Evolutionary conservation across 805 yeast species (phyloP).

Genomic region (Candida bentonensis): DNA sequence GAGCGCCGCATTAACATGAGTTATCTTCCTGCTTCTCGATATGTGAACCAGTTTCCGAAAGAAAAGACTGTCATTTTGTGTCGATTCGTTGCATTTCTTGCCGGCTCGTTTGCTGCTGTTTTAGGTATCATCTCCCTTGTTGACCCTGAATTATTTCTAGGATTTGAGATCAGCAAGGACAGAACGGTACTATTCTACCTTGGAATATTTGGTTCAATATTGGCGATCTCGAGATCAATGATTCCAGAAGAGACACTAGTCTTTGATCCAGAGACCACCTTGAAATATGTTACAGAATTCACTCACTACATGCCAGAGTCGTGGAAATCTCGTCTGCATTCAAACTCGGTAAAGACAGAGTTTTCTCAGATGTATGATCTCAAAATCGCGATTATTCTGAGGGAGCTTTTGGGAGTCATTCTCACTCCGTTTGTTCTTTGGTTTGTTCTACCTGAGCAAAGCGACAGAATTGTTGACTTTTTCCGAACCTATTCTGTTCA

Average conservation of each 20-base stretch:
- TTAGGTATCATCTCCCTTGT: slow-evolving; percentile 61
- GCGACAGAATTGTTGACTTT: slow-evolving; percentile 75
- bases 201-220: slow-evolving; percentile 73
- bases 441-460: slow-evolving; percentile 59
- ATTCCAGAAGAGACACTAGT: slow-evolving; percentile 51
- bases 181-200: slow-evolving; percentile 77
- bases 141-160: slow-evolving; percentile 84
- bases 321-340: slow-evolving; percentile 80
- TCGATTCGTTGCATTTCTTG: slow-evolving; percentile 53
- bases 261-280: slow-evolving; percentile 88
- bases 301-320: slow-evolving; percentile 82
- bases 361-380: slow-evolving; percentile 69
- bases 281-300: slow-evolving; percentile 64
- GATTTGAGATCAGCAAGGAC: slow-evolving; percentile 75
- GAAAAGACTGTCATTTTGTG: slow-evolving; percentile 45
- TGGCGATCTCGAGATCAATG: slow-evolving; percentile 69
- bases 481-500: slow-evolving; percentile 81
- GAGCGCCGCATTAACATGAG: slow-evolving; percentile 66
- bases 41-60: slow-evolving; percentile 85
- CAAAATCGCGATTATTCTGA: slow-evolving; percentile 50
- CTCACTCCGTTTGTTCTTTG: slow-evolving; percentile 84
- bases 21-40: slow-evolving; percentile 63
- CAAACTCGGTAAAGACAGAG: slow-evolving; percentile 70
- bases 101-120: slow-evolving; percentile 84
- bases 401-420: slow-evolving; percentile 70